Percentiles rank a stretch among this genome's conserved stretches.
Conservation (phyloP, 2,329 filamentous ascomycete species). For the Beauveria brongniartii region DNA sequence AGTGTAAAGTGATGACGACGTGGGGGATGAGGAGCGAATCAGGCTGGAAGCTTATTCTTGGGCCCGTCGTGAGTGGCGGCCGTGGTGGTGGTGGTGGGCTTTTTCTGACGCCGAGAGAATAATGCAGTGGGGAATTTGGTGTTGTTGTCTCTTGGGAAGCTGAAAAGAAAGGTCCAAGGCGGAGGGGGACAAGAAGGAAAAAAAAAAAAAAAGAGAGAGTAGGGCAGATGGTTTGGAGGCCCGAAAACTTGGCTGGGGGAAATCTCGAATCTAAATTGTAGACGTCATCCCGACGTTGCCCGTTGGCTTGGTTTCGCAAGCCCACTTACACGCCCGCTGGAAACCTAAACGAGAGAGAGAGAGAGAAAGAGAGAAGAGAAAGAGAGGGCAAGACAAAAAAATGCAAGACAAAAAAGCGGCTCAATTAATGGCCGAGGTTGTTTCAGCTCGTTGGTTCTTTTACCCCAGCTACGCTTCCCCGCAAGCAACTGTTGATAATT, state of each 20-base stretch:
- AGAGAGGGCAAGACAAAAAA: not conserved
- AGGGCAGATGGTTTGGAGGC: not conserved
- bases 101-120: not conserved
- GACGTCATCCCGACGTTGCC: conserved; percentile 7
- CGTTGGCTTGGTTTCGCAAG: not conserved
- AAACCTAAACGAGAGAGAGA: not conserved
- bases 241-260: not conserved
- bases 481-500: not conserved
- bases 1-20: not conserved
- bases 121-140: not conserved
- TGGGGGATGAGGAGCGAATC: not conserved
- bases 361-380: not conserved
- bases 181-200: too few relatives aligned
- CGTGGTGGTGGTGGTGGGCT: not conserved
- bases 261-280: not conserved
- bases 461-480: too few relatives aligned
- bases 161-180: not conserved
- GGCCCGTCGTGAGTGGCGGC: not conserved
- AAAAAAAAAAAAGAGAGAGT: not conserved
- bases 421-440: not conserved
- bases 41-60: conserved; percentile 3
- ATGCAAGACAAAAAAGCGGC: not conserved
- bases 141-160: not conserved
- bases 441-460: not conserved
- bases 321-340: not conserved